Evolutionary conservation across 2,329 filamentous ascomycete genomes (phyloP).

Genomic region (Xylaria sp.): DNA sequence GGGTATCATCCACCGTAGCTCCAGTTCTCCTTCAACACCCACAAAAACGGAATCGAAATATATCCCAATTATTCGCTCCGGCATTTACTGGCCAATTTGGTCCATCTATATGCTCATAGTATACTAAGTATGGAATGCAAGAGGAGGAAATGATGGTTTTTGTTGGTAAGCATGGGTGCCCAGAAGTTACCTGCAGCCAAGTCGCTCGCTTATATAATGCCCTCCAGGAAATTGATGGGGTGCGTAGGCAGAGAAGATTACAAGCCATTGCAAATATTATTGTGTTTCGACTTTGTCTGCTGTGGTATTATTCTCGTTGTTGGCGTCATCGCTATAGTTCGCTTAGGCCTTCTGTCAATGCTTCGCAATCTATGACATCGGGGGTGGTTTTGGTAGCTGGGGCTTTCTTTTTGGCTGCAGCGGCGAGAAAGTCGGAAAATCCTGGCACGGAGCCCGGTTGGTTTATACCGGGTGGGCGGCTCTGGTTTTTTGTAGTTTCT

Average conservation of each 20-base stretch:
- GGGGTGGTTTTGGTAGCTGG: slow-evolving; percentile 68
- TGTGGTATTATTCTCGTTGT: neutral
- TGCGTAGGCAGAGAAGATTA: neutral
- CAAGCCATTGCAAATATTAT: slow-evolving; percentile 2
- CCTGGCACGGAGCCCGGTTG: slow-evolving; percentile 80
- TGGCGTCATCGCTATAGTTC: slow-evolving; percentile 47
- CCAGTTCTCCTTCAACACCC: slow-evolving; percentile 10
- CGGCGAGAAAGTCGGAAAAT: slow-evolving; percentile 68
- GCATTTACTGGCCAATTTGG: neutral
- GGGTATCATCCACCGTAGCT: slow-evolving; percentile 29
- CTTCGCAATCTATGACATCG: slow-evolving; percentile 67
- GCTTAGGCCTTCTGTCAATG: slow-evolving; percentile 69
- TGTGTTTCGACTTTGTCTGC: neutral
- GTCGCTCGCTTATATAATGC: slow-evolving; percentile 17
- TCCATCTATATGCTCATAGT: slow-evolving; percentile 6
- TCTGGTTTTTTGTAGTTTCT: slow-evolving; percentile 48
- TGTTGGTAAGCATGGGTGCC: neutral
- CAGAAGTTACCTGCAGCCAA: neutral
- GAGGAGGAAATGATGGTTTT: neutral
- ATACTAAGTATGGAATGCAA: neutral
- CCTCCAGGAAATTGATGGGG: neutral
- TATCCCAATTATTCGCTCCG: neutral
- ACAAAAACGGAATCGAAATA: slow-evolving; percentile 6
- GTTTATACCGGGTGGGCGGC: slow-evolving; percentile 78
- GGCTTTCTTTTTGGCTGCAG: slow-evolving; percentile 61